A percentile compares a stretch with the other conserved stretches of the same genome.
phyloP scores from a whole-genome alignment of 352 stramenopile species.

The Phytophthora vignae region DNA sequence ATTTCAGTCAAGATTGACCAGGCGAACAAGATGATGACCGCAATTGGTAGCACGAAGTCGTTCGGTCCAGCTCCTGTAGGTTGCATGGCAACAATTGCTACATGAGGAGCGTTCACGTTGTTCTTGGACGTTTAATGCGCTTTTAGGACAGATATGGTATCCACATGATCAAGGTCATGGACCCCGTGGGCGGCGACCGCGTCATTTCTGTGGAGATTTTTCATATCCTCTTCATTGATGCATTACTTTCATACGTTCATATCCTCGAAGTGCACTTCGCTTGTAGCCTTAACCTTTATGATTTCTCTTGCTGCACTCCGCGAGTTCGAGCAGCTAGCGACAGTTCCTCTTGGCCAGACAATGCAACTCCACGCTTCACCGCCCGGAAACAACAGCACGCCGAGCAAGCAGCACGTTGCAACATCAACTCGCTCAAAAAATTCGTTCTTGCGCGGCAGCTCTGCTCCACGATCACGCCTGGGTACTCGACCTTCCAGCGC shows the following conservation, averaged over 20 bases:
- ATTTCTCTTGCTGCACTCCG: constrained; percentile 48
- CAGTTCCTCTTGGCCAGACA: constrained; percentile 62
- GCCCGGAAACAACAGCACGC: not conserved
- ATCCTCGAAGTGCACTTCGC: not conserved
- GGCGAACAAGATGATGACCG: constrained; percentile 78
- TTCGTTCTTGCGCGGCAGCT: constrained; percentile 10
- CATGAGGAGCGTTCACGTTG: not conserved
- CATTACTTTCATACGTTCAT: not conserved
- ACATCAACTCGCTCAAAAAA: not conserved
- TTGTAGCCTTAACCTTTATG: constrained; percentile 50
- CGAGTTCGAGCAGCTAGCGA: constrained; percentile 78
- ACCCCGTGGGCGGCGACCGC: constrained; percentile 49
- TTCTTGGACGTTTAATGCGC: not conserved
- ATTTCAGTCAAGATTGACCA: constrained; percentile 82
- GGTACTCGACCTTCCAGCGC: constrained; percentile 14
- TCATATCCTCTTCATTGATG: constrained; percentile 58
- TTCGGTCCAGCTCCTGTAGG: constrained; percentile 60
- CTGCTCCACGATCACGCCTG: constrained; percentile 16
- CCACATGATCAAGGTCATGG: constrained; percentile 72
- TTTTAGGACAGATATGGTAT: constrained; percentile 66
- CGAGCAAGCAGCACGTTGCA: constrained; percentile 1
- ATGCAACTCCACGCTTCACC: constrained; percentile 28
- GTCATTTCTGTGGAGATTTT: constrained; percentile 78
- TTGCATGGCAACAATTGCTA: not conserved
- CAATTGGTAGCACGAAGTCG: constrained; percentile 49